A percentile compares a stretch with the other conserved stretches of the same genome.
These are phyloP conservation scores for Saxispiralis lemnorum DNA, from an alignment of 495 filamentous ascomycete genomes.

Conservation along the genomic window DNA sequence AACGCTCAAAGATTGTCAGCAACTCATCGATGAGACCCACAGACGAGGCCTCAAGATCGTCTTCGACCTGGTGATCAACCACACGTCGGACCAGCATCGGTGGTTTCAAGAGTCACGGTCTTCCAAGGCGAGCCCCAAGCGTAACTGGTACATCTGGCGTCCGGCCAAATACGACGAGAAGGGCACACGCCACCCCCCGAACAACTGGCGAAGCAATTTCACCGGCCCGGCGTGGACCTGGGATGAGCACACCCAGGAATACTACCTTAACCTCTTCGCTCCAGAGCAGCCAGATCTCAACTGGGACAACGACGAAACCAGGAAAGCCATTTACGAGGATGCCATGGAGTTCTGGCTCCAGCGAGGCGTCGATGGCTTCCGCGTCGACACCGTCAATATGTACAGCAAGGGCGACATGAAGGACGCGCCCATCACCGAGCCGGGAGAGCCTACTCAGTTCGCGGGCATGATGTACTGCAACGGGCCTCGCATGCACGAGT, in stretches of 20 bases:
- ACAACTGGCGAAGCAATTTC: slow-evolving; percentile 21
- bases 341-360: slow-evolving; percentile 23
- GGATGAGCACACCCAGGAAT: slow-evolving; percentile 22
- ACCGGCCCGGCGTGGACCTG: slow-evolving; percentile 18
- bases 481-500: slow-evolving; percentile 23
- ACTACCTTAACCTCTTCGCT: slow-evolving; percentile 24
- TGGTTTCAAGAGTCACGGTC: slow-evolving; percentile 21
- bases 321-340: slow-evolving; percentile 18
- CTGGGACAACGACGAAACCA: slow-evolving; percentile 18
- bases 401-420: slow-evolving; percentile 18
- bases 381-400: slow-evolving; percentile 23
- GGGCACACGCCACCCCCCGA: slow-evolving; percentile 19
- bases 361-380: slow-evolving; percentile 23
- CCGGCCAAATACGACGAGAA: slow-evolving; percentile 18
- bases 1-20: slow-evolving; percentile 18
- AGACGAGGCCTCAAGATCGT: slow-evolving; percentile 16
- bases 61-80: slow-evolving; percentile 21
- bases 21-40: slow-evolving; percentile 15
- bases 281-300: slow-evolving; percentile 25
- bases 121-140: slow-evolving; percentile 15
- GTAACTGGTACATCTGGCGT: slow-evolving; percentile 25
- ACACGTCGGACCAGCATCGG: slow-evolving; percentile 19
- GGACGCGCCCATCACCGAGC: slow-evolving; percentile 20
- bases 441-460: slow-evolving; percentile 9
- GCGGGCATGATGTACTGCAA: slow-evolving; percentile 16